Evolutionary conservation across 1,284 basidiomycete genomes (phyloP), one percentile per base, ranked within the genome.

Genomic region (Pseudozyma sp.): DNA sequence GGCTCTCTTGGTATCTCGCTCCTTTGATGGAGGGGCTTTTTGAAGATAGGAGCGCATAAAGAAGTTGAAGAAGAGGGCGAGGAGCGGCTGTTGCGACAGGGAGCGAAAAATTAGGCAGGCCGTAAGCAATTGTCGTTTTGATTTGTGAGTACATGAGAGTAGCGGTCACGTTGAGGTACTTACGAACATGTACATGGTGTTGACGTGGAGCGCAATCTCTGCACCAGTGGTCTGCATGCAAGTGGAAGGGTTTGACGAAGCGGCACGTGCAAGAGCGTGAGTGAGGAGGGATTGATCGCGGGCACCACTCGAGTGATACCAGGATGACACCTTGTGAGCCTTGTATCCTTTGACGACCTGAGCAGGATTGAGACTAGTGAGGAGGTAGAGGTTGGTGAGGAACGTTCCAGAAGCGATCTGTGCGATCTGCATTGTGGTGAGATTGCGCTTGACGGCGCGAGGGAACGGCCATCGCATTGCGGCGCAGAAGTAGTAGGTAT

Each of bases 361-460:
- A 10, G 34, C 6, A 0, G 79, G 74, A 16, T 71, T 14, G 44
- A 80, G 61, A 11, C 50, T 29, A 46, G 54, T 63, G 58, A 78
- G 39, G n/a, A 78, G 72, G 35, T 77, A 80, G 48, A 80, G 62
- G 50, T 81, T 81, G 11, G 78, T 78, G 42, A 81, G 58, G 44
- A 81, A 50, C 5, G 77, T 79, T 16, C 79, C 79, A 16, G 69
- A 75, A 17, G 78, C 73, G 46, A 81, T 81, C 53, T 81, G 79
- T 0, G 66, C 54, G 34, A 81, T 81, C 55, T 81, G 80, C 54
- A 80, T 54, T 24, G 80, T 82, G 24, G 80, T 82, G 48, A 82
- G 68, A 43, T 76, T 78, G 34, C 77, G 60, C 59, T 82, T 82
- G 54, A 82, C 58, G 13, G 75, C 67, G 7, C 70, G 54, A 0